Base-by-base conservation (phyloP, 164 flowering plant species). In the Magnolia kwangsiensis region DNA sequence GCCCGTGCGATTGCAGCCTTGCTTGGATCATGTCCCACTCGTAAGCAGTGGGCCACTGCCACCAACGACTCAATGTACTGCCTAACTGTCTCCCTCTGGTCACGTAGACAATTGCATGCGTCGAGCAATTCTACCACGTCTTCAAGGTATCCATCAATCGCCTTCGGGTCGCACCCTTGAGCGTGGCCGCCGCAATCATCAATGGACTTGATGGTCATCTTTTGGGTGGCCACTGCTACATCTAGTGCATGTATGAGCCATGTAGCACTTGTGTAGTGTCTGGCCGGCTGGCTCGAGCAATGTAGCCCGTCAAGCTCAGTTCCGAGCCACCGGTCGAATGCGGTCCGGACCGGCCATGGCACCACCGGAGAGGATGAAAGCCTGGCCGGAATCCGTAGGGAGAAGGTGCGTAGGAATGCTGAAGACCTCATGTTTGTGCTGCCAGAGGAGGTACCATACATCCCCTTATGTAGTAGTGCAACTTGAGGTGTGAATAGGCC, bases 41-140 rank as follows among this genome's bases (percentile, higher is more conserved):
- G 76, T 24, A 85, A 58, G 24, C 78, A 76, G 58, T 80, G 84
- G 6, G 75, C 10, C 1, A 77, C 84, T 1, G 69, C 58, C 24
- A 58, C 51, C 67, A 85, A 24, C 7, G 77, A 78, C 0, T 80
- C 66, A 4, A 75, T 29, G 69, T 83, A 85, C 13, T 76, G 72
- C 7, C 63, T 78, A 37, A 83, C 14, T 0, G 27, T 51, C 16
- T 74, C 87, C 21, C 73, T 74, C 63, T 64, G 76, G 31, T 79
- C 84, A 0, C 78, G 63, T 2, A 85, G 29, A 1, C 65, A 19
- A 31, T 81, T 82, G 71, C 85, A 85, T 11, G 82, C 76, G 50
- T 85, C 87, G 0, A 85, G 82, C 78, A 85, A 61, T 27, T 74
- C 80, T 18, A 80, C 51, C 3, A 50, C 76, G 19, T 79, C 78